Base-by-base conservation (phyloP, 2,329 filamentous ascomycete genomes). In the Alternaria ventricosa region DNA sequence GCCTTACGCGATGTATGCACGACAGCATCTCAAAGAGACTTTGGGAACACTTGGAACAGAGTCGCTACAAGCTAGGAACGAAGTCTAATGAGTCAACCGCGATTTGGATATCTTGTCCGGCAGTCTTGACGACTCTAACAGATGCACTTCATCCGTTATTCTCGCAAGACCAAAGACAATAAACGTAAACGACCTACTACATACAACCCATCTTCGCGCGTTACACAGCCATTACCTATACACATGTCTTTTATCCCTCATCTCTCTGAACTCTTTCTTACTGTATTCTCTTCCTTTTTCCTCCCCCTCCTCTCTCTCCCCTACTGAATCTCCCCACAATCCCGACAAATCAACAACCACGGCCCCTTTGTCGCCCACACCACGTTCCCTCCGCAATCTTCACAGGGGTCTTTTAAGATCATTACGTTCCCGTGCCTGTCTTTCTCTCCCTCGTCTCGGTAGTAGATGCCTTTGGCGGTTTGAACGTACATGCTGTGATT, bases 291-390 rank as follows among this genome's bases (percentile, higher is more conserved):
- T 9, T 9, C 13, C 3, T 30, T 41, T 7, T 6, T 23, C 49
- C 10, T 9, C 3, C 23, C 5, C 54, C 22, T 22, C 23, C 9
- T 11, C 25, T 23, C 25, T 1, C 6, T 27, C 20, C 33, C 22
- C 57, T 60, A 56, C 50, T 65, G 58, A 23, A 55, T 45, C 28
- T 62, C 51, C 12, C 46, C 36, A 41, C 59, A 65, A 7, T 20
- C 20, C 36, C 50, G 47, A 56, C 63, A 66, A 18, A 57, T 28
- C 53, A 66, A 30, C 46, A 55, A 30, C 28, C 54, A 65, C 45
- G 56, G 51, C 25, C 60, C 60, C 15, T 50, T 57, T 5, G 56
- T 66, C 44, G 57, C 56, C 56, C 56, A 57, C 3, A 60, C 60
- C 4, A 63, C 36, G 8, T 54, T 41, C 15, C 60, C 56, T 4